Evolutionary conservation across 1,284 basidiomycete species (phyloP), one percentile per base, ranked within the genome.

Genomic region (Heterobasidion irregulare): DNA sequence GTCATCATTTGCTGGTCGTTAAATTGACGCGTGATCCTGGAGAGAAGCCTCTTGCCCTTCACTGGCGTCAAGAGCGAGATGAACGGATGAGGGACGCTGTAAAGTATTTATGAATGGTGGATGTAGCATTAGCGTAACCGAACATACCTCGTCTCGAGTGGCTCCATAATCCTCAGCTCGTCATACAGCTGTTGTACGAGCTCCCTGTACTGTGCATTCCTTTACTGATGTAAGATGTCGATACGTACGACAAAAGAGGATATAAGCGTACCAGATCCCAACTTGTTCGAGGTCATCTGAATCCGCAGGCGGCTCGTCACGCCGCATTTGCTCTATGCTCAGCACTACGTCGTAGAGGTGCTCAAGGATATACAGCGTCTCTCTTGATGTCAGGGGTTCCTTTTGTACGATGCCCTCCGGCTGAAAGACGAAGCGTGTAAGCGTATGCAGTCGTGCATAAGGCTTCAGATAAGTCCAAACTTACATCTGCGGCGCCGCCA

Each of bases 31-130:
- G 92, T 84, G 4, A 95, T 82, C 41, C 97, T 86, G 2, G 94
- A 90, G 45, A 99, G 77, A 18, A 99, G 79, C 58, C 86, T 86
- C 75, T 98, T 98, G 57, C 97, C 97, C 72, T 99, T 99, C 61
- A 84, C 80, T 2, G 92, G 87, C 38, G 81, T 83, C 49, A 99
- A 78, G 46, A 99, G 78, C 1, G 94, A 94, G 62, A 99, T 88
- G 73, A 99, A 98, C 0, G 97, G 97, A 73, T 99, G 97, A 5
- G 96, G 96, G 59, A 90, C 79, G 65, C 92, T 94, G 62, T 35
- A 58, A 38, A 50, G 44, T 47, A 43, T 35, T n/a, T 34, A 33
- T 62, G 26, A 26, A 26, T 26, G 26, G 26, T 6, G 4, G 26
- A 26, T 26, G 6, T 26, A 26, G 26, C 26, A 26, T 26, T 26